Evolutionary conservation across 805 yeast species (phyloP).

Genomic region (Sugiyamaella smithiae): DNA sequence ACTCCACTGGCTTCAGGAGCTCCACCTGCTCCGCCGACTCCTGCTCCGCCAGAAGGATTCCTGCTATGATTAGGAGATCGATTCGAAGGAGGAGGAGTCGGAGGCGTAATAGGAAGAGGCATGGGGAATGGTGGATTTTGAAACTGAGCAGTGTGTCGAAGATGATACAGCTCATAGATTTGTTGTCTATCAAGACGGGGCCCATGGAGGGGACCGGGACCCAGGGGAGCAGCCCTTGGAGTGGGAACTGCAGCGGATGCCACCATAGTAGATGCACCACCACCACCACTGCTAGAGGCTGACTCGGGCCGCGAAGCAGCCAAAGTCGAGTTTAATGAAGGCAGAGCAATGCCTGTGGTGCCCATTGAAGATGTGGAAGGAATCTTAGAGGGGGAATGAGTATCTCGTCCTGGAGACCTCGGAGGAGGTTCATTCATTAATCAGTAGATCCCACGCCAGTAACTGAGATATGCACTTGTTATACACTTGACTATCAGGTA

Average conservation of each 20-base stretch:
- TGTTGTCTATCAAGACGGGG: constrained; percentile 3
- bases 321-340: neutral
- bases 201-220: neutral
- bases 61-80: neutral
- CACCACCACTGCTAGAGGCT: neutral
- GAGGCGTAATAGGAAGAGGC: constrained; percentile 1
- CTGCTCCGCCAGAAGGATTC: neutral
- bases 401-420: neutral
- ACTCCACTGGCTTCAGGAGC: neutral
- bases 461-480: too few relatives aligned
- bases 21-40: neutral
- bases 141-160: neutral
- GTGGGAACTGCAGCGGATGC: neutral
- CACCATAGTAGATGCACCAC: neutral
- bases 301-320: neutral
- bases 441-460: too few relatives aligned
- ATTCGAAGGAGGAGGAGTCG: neutral
- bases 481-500: too few relatives aligned
- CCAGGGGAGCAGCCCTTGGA: neutral
- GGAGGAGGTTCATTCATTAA: constrained; percentile 5
- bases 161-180: constrained; percentile 1
- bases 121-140: neutral
- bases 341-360: neutral
- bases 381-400: neutral
- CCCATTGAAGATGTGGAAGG: neutral